Evolutionary conservation across 1,284 basidiomycete genomes (phyloP).

Genomic region (Uromyces viciae-fabae): DNA sequence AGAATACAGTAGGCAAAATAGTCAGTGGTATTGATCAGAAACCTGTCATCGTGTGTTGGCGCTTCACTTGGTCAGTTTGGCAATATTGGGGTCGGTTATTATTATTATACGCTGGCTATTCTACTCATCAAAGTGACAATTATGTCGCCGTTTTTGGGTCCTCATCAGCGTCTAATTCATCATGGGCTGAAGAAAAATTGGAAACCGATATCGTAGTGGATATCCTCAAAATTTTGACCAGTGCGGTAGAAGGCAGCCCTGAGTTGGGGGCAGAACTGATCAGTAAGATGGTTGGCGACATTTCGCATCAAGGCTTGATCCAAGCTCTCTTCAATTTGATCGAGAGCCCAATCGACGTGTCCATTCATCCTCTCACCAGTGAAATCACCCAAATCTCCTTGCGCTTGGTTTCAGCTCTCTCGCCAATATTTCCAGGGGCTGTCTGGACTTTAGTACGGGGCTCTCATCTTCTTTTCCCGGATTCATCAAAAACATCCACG

Average conservation of each 20-base stretch:
- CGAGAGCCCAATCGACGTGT: constrained; percentile 17
- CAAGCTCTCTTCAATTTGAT: constrained; percentile 39
- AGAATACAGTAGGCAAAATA: constrained; percentile 26
- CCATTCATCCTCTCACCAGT: constrained; percentile 13
- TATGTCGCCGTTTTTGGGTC: constrained; percentile 30
- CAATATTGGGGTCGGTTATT: constrained; percentile 38
- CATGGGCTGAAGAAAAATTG: constrained; percentile 37
- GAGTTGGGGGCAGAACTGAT: constrained; percentile 34
- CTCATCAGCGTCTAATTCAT: constrained; percentile 4
- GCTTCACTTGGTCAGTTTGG: constrained; percentile 42
- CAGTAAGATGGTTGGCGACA: constrained; percentile 22
- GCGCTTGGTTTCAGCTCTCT: constrained; percentile 34
- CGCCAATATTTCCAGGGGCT: constrained; percentile 39
- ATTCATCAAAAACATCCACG: constrained; percentile 16
- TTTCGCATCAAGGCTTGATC: constrained; percentile 21
- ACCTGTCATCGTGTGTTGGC: constrained; percentile 40
- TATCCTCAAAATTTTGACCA: constrained; percentile 32
- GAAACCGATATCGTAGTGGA: constrained; percentile 21
- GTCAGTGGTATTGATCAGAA: constrained; percentile 34
- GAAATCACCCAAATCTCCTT: constrained; percentile 31
- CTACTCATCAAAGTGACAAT: constrained; percentile 1
- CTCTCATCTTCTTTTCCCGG: constrained; percentile 36
- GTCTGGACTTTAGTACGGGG: constrained; percentile 42
- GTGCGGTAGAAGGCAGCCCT: constrained; percentile 24
- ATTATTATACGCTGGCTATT: constrained; percentile 28